Evolutionary conservation across 495 filamentous ascomycete species (phyloP), one percentile per base, ranked within the genome.

Genomic region (Aspergillus taichungensis): DNA sequence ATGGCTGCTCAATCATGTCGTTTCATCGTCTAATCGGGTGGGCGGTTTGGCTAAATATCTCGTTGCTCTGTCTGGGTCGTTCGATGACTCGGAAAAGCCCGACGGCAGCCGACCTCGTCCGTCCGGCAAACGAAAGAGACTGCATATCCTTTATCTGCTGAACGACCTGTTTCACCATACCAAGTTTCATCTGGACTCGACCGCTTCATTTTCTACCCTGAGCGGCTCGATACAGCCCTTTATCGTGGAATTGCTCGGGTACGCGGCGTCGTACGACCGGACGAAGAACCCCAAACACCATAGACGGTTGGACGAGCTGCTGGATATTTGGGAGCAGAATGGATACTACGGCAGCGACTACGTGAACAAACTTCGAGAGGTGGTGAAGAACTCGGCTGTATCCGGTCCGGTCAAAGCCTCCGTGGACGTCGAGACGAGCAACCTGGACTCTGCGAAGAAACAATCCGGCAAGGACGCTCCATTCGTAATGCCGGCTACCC

Each of bases 131-230:
- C 77, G 85, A 40, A 84, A 78, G 55, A 73, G 81, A 7, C 74
- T 95, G 28, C 83, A 90, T 62, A 61, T 92, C 8, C 78, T 95
- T 10, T 95, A 95, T 63, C 66, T 94, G 34, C 51, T 94, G 40
- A 88, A 84, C 61, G 89, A 95, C 67, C 56, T 88, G 11, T 71
- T 95, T n/a, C 80, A 90, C 59, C 84, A 94, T 56, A 75, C 76
- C 47, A 83, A 83, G 54, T 75, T 77, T 56, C 81, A 85, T 39
- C 31, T 59, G 39, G 61, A 65, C 28, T 62, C 61, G 28, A 57
- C 58, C 0, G 62, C 57, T 27, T 54, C 60, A 30, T 67, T 80
- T 49, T 64, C 71, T 37, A 68, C 66, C 32, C 71, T 92, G 38
- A 78, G 74, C 42, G 65, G 67, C 31, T 77, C 76, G 45, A 43